phyloP scores from a whole-genome alignment of 768 basidiomycete species.

The Suillus decipiens region DNA sequence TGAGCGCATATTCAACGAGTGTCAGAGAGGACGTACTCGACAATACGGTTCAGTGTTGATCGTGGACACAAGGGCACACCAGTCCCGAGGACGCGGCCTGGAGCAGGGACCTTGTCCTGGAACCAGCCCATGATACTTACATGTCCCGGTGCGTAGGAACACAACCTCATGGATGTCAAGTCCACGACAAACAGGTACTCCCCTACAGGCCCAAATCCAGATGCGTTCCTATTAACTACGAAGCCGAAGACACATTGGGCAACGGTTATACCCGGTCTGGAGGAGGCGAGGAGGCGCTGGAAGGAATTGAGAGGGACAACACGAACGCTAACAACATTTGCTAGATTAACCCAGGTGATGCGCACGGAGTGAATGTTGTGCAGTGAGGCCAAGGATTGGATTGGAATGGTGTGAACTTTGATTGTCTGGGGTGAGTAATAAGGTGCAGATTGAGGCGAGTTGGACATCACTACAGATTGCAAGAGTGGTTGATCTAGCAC shows the following conservation, averaged over 20 bases:
- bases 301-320: constrained; percentile 53
- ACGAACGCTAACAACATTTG: constrained; percentile 60
- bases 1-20: background rate
- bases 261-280: constrained; percentile 55
- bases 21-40: constrained; percentile 42
- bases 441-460: background rate
- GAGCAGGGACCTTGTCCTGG: constrained; percentile 52
- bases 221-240: constrained; percentile 33
- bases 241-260: constrained; percentile 51
- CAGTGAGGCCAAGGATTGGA: background rate
- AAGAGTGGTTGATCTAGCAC: background rate
- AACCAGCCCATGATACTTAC: constrained; percentile 69
- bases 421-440: constrained; percentile 5
- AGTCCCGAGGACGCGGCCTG: constrained; percentile 21
- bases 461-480: background rate
- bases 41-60: constrained; percentile 49
- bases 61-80: constrained; percentile 61
- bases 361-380: constrained; percentile 46
- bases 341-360: constrained; percentile 66
- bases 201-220: constrained; percentile 54
- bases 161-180: constrained; percentile 49
- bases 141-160: constrained; percentile 61
- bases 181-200: constrained; percentile 66
- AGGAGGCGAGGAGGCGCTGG: constrained; percentile 46
- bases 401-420: background rate